Evolutionary conservation across 345 rosid species (phyloP).

Genomic region (Hibiscus mutabilis): DNA sequence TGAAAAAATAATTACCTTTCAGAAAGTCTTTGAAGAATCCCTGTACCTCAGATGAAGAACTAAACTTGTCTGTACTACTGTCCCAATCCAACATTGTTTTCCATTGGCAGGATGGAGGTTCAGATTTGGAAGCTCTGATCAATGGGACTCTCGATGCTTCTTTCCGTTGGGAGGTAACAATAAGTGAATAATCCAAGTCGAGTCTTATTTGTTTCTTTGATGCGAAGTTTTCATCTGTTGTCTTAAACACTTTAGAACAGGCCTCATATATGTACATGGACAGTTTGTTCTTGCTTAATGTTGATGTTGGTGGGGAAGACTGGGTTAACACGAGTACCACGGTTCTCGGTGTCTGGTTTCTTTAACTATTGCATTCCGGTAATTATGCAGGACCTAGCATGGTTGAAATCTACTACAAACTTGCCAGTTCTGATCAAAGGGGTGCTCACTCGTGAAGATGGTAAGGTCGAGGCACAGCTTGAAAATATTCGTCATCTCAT

Average conservation of each 20-base stretch:
- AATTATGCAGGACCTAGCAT: slow-evolving; percentile 50
- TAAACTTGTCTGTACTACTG: neutral
- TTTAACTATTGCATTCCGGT: neutral
- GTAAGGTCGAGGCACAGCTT: slow-evolving; percentile 24
- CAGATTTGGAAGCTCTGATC: slow-evolving; percentile 44
- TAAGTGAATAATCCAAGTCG: neutral
- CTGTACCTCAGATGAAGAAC: neutral
- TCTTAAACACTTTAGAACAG: neutral
- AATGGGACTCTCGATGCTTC: slow-evolving; percentile 47
- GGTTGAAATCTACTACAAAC: slow-evolving; percentile 71
- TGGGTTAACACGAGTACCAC: neutral
- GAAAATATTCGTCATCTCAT: neutral
- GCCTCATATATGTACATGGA: neutral
- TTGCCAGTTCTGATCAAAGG: slow-evolving; percentile 80
- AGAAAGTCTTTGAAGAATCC: too few species aligned
- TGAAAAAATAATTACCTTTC: neutral
- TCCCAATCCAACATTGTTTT: neutral
- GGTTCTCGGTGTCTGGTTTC: neutral
- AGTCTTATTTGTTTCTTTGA: neutral
- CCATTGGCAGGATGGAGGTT: slow-evolving; percentile 44
- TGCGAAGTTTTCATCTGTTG: neutral
- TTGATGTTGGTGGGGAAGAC: neutral
- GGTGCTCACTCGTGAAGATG: slow-evolving; percentile 78
- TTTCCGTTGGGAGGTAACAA: slow-evolving; percentile 61
- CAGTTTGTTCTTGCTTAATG: neutral